These are phyloP conservation scores for Verticillium tricorpus DNA, from an alignment of 2,329 filamentous ascomycete genomes.

Conservation along the genomic window DNA sequence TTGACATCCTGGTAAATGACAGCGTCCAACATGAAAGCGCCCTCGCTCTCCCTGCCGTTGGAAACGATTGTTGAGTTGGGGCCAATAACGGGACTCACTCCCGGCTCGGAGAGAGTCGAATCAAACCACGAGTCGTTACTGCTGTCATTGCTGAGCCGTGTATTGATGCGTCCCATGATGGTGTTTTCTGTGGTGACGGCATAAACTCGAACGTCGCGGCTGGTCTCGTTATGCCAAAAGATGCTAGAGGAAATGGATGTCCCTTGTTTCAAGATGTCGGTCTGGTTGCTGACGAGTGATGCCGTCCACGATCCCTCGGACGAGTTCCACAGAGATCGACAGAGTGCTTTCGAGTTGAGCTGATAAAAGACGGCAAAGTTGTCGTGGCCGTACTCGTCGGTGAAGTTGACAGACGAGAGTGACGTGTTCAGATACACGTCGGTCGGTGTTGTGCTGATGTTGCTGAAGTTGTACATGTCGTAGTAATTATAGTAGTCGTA, in stretches of 20 bases:
- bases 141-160: slow-evolving; percentile 1
- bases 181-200: slow-evolving; percentile 6
- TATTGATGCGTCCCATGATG: slow-evolving; percentile 8
- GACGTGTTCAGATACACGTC: slow-evolving; percentile 1
- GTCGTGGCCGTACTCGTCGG: slow-evolving; percentile 8
- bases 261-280: slow-evolving; percentile 4
- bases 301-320: slow-evolving; percentile 7
- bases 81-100: slow-evolving; percentile 5
- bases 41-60: slow-evolving; percentile 7
- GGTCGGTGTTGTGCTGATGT: background rate
- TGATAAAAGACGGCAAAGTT: slow-evolving; percentile 10
- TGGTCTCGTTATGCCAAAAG: slow-evolving; percentile 7
- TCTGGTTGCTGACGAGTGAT: slow-evolving; percentile 1
- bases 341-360: slow-evolving; percentile 3
- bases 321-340: slow-evolving; percentile 8
- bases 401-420: slow-evolving; percentile 10
- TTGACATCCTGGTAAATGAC: slow-evolving; percentile 9
- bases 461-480: background rate
- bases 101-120: slow-evolving; percentile 8
- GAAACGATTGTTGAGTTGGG: slow-evolving; percentile 1
- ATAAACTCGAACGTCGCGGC: slow-evolving; percentile 9
- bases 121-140: slow-evolving; percentile 2
- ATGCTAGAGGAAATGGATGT: slow-evolving; percentile 11
- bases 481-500: background rate
- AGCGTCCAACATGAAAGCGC: slow-evolving; percentile 7